A percentile compares a stretch with the other conserved stretches of the same genome.
Evolutionary conservation across 1,139 yeast genomes (phyloP).

Genomic region (Arxiozyma heterogenica): DNA sequence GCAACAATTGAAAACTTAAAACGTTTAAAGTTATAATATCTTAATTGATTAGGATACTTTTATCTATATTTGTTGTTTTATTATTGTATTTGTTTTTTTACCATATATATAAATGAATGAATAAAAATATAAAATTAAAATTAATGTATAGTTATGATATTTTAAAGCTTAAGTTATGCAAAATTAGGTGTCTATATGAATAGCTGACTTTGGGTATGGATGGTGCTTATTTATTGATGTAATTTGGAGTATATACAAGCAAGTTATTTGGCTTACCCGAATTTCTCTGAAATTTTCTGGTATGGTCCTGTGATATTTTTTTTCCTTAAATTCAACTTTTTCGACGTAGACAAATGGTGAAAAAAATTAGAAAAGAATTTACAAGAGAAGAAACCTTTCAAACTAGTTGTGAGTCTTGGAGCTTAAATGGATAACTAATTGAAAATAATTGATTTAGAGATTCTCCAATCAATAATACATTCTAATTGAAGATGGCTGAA

Average conservation of each 20-base stretch:
- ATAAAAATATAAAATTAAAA: too few species aligned
- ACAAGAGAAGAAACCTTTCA: not conserved
- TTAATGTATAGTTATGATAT: not conserved
- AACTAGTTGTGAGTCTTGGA: too few species aligned
- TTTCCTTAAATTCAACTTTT: not conserved
- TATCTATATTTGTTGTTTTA: too few species aligned
- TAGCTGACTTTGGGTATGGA: too few species aligned
- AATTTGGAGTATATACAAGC: not conserved
- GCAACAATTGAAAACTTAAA: constrained; percentile 69
- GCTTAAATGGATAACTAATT: too few species aligned
- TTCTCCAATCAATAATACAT: not conserved
- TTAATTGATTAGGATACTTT: not conserved
- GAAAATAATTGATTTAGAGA: too few species aligned
- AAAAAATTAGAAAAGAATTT: not conserved
- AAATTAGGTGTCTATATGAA: too few species aligned
- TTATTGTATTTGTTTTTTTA: too few species aligned
- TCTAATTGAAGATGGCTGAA: not conserved
- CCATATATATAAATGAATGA: too few species aligned
- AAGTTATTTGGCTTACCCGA: not conserved
- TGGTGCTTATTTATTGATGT: not conserved
- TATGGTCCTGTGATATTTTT: not conserved
- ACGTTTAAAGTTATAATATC: constrained; percentile 50
- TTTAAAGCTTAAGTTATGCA: not conserved
- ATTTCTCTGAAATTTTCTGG: not conserved
- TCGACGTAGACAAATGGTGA: not conserved